phyloP scores from a whole-genome alignment of 495 filamentous ascomycete genomes.

The Choiromyces venosus region DNA sequence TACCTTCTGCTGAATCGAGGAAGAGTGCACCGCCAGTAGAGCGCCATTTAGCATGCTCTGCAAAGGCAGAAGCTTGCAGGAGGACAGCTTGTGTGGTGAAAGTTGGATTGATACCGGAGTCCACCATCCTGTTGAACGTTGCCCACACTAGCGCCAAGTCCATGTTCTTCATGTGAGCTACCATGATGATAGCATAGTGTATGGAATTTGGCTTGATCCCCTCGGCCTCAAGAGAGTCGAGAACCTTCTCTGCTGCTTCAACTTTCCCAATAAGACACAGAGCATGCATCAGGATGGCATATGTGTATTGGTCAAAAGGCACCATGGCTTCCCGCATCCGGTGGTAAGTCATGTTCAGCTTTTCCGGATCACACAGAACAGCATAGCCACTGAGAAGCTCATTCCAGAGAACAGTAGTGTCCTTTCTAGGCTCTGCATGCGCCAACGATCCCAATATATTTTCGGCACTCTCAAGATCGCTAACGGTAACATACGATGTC shows the following conservation, averaged over 20 bases:
- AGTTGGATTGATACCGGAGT: conserved; percentile 47
- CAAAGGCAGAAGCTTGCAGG: conserved; percentile 44
- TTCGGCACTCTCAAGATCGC: conserved; percentile 57
- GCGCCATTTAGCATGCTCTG: conserved; percentile 43
- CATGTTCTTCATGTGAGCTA: conserved; percentile 53
- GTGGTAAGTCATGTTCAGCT: conserved; percentile 56
- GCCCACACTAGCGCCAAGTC: conserved; percentile 52
- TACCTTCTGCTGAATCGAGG: conserved; percentile 35
- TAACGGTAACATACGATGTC: conserved; percentile 62
- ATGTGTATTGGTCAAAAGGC: conserved; percentile 63
- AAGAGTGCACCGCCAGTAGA: conserved; percentile 25
- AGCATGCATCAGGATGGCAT: conserved; percentile 66
- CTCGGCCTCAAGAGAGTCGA: conserved; percentile 56
- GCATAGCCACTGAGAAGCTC: conserved; percentile 64
- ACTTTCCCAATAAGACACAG: conserved; percentile 57
- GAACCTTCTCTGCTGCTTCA: conserved; percentile 60
- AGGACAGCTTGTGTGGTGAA: conserved; percentile 48
- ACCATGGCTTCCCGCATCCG: conserved; percentile 58
- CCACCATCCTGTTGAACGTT: conserved; percentile 52
- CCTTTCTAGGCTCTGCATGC: conserved; percentile 45
- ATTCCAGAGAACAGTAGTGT: conserved; percentile 69
- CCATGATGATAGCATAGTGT: conserved; percentile 73
- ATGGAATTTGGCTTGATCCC: conserved; percentile 57
- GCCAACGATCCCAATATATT: conserved; percentile 48
- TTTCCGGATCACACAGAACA: conserved; percentile 56